Base-by-base conservation (phyloP, 2,329 filamentous ascomycete genomes). In the Aureobasidium sp. region DNA sequence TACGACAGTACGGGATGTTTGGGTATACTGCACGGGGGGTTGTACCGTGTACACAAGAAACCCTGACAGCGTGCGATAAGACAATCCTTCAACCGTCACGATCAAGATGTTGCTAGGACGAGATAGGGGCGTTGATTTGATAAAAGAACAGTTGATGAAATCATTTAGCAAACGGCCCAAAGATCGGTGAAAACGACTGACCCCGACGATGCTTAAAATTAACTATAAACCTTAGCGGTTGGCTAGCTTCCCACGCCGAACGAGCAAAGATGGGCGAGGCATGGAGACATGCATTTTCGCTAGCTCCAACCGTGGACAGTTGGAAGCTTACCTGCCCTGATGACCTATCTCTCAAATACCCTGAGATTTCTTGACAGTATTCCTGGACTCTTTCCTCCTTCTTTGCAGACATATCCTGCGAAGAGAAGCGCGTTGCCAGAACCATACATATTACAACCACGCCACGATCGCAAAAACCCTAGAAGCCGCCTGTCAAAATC, bases 181-280 rank as follows among this genome's bases (percentile, higher is more conserved):
- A 43, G 40, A 57, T 57, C 53, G 53, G 53, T 57, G 27, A 57
- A 54, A 57, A 57, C 54, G 13, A 37, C 38, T 47, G 54, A 47
- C 43, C 46, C 33, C 46, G 46, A 40, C 33, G 49, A 60, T 60
- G 58, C 58, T 60, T 60, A 60, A 60, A 60, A 35, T 60, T 42
- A 60, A 54, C 50, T 43, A 47, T 60, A 55, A 60, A 21, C 37
- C 35, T 47, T 47, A 47, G 45, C 17, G 45, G 27, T 6, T n/a
- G 25, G 13, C 45, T 60, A 60, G 58, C 58, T 38, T 55, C 17
- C 21, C 58, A 59, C 45, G 33, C 35, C 45, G 19, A 35, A 40
- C 40, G 17, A 42, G 29, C 46, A 35, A 35, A 49, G 50, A 54
- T 21, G 53, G 27, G 40, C n/a, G 49, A 45, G 19, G 29, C 40